A percentile compares a stretch with the other conserved stretches of the same genome.
phyloP scores from a whole-genome alignment of 2,329 filamentous ascomycete species.

The Trichoderma brevicompactum region DNA sequence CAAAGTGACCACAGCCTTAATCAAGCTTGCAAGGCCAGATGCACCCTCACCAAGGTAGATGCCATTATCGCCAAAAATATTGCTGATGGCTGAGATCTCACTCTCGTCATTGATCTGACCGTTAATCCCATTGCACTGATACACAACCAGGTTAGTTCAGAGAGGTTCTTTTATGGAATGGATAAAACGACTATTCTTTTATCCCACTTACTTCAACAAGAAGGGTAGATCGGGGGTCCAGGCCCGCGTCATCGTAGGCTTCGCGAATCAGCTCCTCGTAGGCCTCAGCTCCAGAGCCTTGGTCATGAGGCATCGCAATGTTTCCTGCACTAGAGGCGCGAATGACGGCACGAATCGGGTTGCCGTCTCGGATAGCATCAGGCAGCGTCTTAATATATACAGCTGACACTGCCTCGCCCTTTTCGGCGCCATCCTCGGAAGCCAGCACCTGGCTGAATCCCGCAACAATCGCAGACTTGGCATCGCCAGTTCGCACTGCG shows the following conservation, averaged over 20 bases:
- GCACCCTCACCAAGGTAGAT: slow-evolving; percentile 33
- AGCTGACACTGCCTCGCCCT: slow-evolving; percentile 45
- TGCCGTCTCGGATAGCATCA: slow-evolving; percentile 47
- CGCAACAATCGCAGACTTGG: slow-evolving; percentile 21
- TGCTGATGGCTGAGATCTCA: not conserved
- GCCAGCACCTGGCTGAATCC: not conserved
- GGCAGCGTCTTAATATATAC: slow-evolving; percentile 49
- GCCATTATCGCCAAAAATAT: slow-evolving; percentile 1
- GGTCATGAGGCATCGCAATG: slow-evolving; percentile 37
- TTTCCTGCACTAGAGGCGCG: slow-evolving; percentile 38
- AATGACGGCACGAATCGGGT: slow-evolving; percentile 44
- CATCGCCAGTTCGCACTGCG: slow-evolving; percentile 21
- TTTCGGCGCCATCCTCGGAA: not conserved
- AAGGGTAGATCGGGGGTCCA: not conserved
- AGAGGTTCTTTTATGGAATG: not conserved
- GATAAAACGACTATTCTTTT: not conserved
- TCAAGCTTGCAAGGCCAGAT: slow-evolving; percentile 37
- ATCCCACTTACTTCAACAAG: slow-evolving; percentile 30
- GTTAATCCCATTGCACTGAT: not conserved
- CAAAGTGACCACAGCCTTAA: slow-evolving; percentile 40
- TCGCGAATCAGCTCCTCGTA: slow-evolving; percentile 19
- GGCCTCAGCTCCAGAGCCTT: not conserved
- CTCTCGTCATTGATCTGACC: not conserved
- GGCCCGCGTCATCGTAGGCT: slow-evolving; percentile 9
- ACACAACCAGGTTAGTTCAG: not conserved